Conservation (phyloP, 2,329 filamentous ascomycete genomes). For the Botryotinia globosa region DNA sequence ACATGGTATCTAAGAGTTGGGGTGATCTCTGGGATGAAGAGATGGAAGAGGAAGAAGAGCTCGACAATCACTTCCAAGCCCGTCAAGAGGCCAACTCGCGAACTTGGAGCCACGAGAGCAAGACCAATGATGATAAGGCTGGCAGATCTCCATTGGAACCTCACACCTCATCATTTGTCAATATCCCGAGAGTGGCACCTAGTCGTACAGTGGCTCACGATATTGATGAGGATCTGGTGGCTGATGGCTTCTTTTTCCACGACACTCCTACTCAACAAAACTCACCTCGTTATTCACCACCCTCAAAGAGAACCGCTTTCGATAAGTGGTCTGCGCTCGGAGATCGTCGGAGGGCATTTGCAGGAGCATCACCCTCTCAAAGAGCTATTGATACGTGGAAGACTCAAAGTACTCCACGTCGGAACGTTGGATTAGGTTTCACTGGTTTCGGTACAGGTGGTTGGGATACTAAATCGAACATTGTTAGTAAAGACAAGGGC, state of each 20-base stretch:
- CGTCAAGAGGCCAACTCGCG: constrained; percentile 63
- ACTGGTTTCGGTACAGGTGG: constrained; percentile 44
- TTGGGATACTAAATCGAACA: constrained; percentile 38
- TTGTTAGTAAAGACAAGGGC: constrained; percentile 40
- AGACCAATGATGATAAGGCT: constrained; percentile 46
- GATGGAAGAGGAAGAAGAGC: constrained; percentile 67
- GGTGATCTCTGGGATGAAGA: constrained; percentile 98
- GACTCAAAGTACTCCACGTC: constrained; percentile 39
- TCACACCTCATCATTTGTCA: constrained; percentile 51
- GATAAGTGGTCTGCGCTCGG: constrained; percentile 92
- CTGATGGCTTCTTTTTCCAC: constrained; percentile 72
- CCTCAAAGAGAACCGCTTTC: constrained; percentile 58
- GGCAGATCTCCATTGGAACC: constrained; percentile 53
- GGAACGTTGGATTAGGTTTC: constrained; percentile 47
- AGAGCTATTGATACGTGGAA: constrained; percentile 49
- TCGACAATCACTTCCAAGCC: constrained; percentile 60
- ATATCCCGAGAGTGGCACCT: constrained; percentile 44
- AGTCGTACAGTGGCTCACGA: constrained; percentile 44
- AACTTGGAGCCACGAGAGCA: constrained; percentile 68
- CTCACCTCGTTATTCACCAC: constrained; percentile 58
- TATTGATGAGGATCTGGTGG: constrained; percentile 63
- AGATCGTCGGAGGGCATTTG: constrained; percentile 71
- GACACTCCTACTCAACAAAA: constrained; percentile 47
- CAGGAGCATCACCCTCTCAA: constrained; percentile 49
- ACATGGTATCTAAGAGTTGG: constrained; percentile 95